A percentile compares a stretch with the other conserved stretches of the same genome.
These are phyloP conservation scores for Colletotrichum sp. DNA, from an alignment of 2,329 filamentous ascomycete species.

Conservation along the genomic window DNA sequence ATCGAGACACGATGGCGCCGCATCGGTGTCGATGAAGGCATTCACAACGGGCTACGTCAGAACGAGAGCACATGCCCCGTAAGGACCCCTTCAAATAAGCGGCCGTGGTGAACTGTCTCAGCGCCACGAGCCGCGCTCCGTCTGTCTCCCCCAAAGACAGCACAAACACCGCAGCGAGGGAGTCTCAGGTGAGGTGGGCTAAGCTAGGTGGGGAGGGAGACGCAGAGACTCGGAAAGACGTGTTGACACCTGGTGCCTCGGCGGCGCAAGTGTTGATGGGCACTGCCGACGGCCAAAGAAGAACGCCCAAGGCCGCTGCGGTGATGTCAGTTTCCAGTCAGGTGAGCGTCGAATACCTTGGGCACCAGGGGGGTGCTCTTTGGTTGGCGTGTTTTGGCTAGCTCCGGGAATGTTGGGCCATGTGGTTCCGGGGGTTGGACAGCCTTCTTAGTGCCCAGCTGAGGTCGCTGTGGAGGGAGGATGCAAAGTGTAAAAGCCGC, in stretches of 20 bases:
- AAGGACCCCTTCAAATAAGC: neutral
- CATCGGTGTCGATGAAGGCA: conserved; percentile 5
- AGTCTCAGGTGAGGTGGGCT: neutral
- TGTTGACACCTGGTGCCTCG: neutral
- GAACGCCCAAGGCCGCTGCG: neutral
- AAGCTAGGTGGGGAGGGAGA: neutral
- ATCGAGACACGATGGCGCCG: neutral
- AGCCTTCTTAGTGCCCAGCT: neutral
- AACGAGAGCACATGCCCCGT: neutral
- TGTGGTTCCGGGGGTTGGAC: conserved; percentile 6
- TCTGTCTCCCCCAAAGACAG: neutral
- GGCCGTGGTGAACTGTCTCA: conserved; percentile 5
- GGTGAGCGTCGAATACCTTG: neutral
- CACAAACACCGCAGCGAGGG: neutral
- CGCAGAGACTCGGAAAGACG: neutral
- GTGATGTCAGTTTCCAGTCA: conserved; percentile 19
- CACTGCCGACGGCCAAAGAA: neutral
- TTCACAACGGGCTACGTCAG: conserved; percentile 8
- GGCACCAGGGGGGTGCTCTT: neutral
- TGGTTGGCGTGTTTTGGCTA: conserved; percentile 5
- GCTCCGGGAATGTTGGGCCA: conserved; percentile 4
- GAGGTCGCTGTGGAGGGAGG: neutral
- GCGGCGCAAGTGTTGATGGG: neutral
- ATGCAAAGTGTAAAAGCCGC: neutral
- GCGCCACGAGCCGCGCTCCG: conserved; percentile 7